Evolutionary conservation across 495 filamentous ascomycete species (phyloP), one percentile per base, ranked within the genome.

Genomic region (Staphylotrichum longicolle): DNA sequence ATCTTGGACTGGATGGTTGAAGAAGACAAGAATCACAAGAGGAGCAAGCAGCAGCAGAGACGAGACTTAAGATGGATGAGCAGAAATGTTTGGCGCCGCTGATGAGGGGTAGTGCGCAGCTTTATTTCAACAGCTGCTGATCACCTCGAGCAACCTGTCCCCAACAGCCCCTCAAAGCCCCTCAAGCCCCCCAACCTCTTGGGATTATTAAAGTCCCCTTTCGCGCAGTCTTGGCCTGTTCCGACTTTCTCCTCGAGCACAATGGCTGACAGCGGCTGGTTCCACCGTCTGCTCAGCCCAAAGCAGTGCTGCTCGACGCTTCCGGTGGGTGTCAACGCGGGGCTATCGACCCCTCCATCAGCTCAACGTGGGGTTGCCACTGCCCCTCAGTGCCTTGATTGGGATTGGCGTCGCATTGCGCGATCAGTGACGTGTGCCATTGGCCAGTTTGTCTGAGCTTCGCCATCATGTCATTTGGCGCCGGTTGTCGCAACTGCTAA

Each of bases 321-420:
- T 46, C 51, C 40, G 42, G 54, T 33, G 54, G 33, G 12, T 32
- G 14, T 14, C 4, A 57, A 49, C 69, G 69, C 65, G 70, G 68
- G 70, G 64, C 54, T 37, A 57, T 44, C 63, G 58, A 63, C 70
- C 70, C 70, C 70, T 70, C 69, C 62, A 66, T 65, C 50, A 56
- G 48, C 58, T 62, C 63, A 60, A 66, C 68, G 70, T 70, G 72
- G 69, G 70, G 72, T 58, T 55, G 44, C 54, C 45, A 55, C 50
- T 66, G 66, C 71, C 68, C 68, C 70, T 71, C 70, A 62, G 60
- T 61, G 44, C 7, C 70, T 63, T 32, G 40, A 63, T 73, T 48
- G 9, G 70, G 70, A 46, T 41, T 74, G 65, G 72, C 59, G 67
- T 34, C 11, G 20, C 68, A 74, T 74, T 74, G 70, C 72, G 70